Percentiles rank a stretch among this genome's conserved stretches.
These are phyloP conservation scores for Emergomyces pasteurianus DNA, from an alignment of 2,329 filamentous ascomycete genomes.

Conservation along the genomic window DNA sequence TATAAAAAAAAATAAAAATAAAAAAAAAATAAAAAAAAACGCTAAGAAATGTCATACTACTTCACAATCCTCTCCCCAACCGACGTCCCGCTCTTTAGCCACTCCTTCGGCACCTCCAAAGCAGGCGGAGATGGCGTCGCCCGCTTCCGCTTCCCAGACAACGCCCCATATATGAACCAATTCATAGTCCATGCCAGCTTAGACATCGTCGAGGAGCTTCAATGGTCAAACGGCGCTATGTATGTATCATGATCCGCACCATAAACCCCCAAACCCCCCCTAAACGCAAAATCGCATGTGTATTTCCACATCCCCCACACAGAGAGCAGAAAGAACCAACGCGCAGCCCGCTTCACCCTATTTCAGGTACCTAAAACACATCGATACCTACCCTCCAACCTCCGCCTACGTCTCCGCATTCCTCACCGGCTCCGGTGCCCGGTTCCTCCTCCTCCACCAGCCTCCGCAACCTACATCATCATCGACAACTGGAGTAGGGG, in stretches of 20 bases:
- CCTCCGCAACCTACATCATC: slow-evolving; percentile 45
- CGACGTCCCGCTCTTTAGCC: slow-evolving; percentile 91
- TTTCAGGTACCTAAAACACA: slow-evolving; percentile 79
- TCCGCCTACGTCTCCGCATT: slow-evolving; percentile 93
- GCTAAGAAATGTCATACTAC: slow-evolving; percentile 81
- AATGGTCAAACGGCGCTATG: slow-evolving; percentile 83
- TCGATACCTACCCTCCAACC: slow-evolving; percentile 76
- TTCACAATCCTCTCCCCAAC: slow-evolving; percentile 93
- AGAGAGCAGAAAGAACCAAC: background rate
- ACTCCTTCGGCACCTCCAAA: slow-evolving; percentile 94
- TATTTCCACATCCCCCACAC: background rate
- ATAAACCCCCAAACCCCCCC: background rate
- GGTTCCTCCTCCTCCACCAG: slow-evolving; percentile 89
- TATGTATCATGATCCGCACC: slow-evolving; percentile 31
- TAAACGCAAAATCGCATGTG: background rate
- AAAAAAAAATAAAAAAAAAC: background rate
- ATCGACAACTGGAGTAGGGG: slow-evolving; percentile 29
- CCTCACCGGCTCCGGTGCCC: slow-evolving; percentile 80
- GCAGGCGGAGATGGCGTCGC: slow-evolving; percentile 86
- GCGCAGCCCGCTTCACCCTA: background rate
- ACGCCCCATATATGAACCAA: slow-evolving; percentile 88
- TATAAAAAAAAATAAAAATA: too few relatives aligned
- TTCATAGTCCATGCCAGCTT: slow-evolving; percentile 91
- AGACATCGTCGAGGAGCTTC: slow-evolving; percentile 90
- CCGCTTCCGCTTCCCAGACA: slow-evolving; percentile 78